A percentile compares a stretch with the other conserved stretches of the same genome.
Conservation (phyloP, 768 basidiomycete species). For the Pleurotus pulmonarius region DNA sequence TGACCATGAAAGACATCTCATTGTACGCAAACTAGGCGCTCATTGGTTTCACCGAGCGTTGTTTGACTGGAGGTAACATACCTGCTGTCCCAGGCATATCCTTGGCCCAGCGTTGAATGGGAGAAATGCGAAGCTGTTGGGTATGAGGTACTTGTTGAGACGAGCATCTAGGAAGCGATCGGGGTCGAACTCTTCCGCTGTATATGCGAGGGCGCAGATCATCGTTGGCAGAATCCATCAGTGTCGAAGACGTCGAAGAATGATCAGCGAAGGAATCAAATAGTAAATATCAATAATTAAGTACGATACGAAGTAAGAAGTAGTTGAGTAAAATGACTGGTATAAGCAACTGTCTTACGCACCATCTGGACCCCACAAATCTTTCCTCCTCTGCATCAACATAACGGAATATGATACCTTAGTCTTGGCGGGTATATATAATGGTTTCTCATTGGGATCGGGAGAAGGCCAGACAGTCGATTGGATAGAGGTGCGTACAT, state of each 20-base stretch:
- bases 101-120: constrained; percentile 38
- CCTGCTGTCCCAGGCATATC: constrained; percentile 43
- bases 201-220: too few relatives aligned
- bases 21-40: constrained; percentile 59
- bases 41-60: background rate
- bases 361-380: constrained; percentile 48
- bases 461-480: constrained; percentile 27
- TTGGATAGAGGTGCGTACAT: constrained; percentile 23
- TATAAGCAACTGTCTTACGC: background rate
- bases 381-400: constrained; percentile 34
- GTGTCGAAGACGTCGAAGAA: background rate
- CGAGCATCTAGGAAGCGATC: constrained; percentile 51
- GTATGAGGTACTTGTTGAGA: constrained; percentile 40
- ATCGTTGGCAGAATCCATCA: too few relatives aligned
- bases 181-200: constrained; percentile 48
- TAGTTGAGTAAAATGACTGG: too few relatives aligned
- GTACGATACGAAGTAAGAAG: too few relatives aligned
- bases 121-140: constrained; percentile 49
- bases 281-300: too few relatives aligned
- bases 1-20: constrained; percentile 43
- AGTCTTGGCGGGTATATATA: constrained; percentile 31
- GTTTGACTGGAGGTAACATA: constrained; percentile 7
- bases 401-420: constrained; percentile 28
- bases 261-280: background rate
- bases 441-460: constrained; percentile 23